These are phyloP conservation scores for Calocera cornea DNA, from an alignment of 768 basidiomycete species.

Conservation along the genomic window DNA sequence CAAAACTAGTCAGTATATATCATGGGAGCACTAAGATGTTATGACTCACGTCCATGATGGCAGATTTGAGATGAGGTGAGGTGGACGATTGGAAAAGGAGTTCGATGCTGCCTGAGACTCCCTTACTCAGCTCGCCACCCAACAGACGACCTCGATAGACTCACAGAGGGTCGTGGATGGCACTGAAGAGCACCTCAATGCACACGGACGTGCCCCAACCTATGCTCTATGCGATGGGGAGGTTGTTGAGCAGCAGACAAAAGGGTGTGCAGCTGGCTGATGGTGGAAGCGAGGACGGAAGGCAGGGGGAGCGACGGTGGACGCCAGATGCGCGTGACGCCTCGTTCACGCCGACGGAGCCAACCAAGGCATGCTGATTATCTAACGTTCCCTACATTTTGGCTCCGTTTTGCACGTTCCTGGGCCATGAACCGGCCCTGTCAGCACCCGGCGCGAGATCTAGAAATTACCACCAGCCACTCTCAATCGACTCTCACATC, in stretches of 20 bases:
- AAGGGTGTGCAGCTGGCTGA: background rate
- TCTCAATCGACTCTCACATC: background rate
- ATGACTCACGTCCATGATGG: slow-evolving; percentile 19
- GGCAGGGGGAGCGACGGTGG: background rate
- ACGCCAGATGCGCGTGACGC: slow-evolving; percentile 2
- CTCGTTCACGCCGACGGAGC: background rate
- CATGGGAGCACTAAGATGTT: background rate
- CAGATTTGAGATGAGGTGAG: background rate
- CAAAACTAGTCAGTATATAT: background rate
- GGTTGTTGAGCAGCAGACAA: background rate
- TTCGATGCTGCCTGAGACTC: background rate
- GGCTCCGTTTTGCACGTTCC: background rate
- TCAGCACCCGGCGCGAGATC: background rate
- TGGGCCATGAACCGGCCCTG: background rate
- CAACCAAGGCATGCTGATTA: background rate
- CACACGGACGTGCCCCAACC: background rate
- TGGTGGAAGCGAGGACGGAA: background rate
- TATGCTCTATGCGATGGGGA: background rate
- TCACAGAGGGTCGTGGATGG: background rate
- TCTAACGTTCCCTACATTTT: background rate
- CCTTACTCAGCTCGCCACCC: slow-evolving; percentile 4
- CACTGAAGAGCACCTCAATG: background rate
- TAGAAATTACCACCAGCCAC: background rate
- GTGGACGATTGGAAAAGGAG: background rate
- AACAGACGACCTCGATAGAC: background rate